phyloP scores from a whole-genome alignment of 1,284 basidiomycete species.

The Malassezia slooffiae region DNA sequence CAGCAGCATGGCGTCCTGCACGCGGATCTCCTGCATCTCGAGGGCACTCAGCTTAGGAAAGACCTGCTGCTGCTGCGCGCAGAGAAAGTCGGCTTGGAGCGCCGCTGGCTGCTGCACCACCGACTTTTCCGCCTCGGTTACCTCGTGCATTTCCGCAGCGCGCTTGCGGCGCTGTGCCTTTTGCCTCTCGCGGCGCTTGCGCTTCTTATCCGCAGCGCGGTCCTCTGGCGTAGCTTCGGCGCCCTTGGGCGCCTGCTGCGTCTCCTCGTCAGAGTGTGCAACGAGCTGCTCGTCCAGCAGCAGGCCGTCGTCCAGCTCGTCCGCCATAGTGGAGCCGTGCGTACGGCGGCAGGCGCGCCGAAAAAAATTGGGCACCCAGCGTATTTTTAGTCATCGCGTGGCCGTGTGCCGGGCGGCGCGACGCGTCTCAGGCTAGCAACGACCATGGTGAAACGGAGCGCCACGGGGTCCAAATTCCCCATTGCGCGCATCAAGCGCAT shows the following conservation, averaged over 20 bases:
- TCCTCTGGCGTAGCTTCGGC: constrained; percentile 11
- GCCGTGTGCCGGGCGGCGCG: not conserved
- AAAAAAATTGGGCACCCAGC: constrained; percentile 2
- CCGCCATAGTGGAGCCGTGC: constrained; percentile 19
- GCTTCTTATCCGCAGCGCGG: constrained; percentile 22
- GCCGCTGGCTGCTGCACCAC: constrained; percentile 20
- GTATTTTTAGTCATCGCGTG: not conserved
- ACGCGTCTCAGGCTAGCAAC: not conserved
- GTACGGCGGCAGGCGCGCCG: not conserved
- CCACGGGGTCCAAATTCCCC: constrained; percentile 38
- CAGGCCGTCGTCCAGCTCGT: constrained; percentile 33
- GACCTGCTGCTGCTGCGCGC: constrained; percentile 20
- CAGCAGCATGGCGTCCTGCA: constrained; percentile 8
- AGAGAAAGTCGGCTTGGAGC: constrained; percentile 37
- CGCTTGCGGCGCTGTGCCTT: constrained; percentile 10
- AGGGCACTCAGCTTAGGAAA: constrained; percentile 32
- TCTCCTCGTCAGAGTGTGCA: constrained; percentile 8
- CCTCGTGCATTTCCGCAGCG: not conserved
- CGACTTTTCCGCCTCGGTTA: not conserved
- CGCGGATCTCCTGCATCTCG: constrained; percentile 30
- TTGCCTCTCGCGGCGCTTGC: constrained; percentile 16
- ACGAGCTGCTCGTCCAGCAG: constrained; percentile 25
- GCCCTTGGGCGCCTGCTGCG: constrained; percentile 6
- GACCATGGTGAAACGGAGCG: constrained; percentile 36
- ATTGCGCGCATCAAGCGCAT: constrained; percentile 92